Evolutionary conservation across 345 rosid genomes (phyloP), one percentile per base, ranked within the genome.

Genomic region (Moricandia moricandioides): DNA sequence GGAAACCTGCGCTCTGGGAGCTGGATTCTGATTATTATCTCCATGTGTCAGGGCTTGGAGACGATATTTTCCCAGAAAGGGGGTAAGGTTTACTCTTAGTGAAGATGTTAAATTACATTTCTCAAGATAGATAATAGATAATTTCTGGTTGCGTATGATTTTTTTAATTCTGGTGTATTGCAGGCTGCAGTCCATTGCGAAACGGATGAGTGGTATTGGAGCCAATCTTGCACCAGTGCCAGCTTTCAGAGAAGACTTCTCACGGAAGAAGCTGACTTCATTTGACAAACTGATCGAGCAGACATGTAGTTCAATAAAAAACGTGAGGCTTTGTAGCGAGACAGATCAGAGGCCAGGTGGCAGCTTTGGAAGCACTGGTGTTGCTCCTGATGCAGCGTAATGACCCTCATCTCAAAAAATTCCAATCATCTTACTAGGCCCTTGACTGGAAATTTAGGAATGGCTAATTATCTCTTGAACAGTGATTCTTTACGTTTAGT

Each of bases 311-410:
- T 80, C 87, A 11, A 88, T 96, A 76, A 96, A 83, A 81, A 87
- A 92, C 83, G 99, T 96, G 52, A 87, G 99, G 75, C 88, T 96
- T 68, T 90, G 85, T 71, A 71, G 92, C 70, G 99, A 92, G 60
- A 89, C 86, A 45, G 96, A 88, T 82, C 94, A 86, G 80, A 89
- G 86, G 74, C 91, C 88, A 11, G 94, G 93, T 73, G 90, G 98
- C 81, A 77, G 77, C 81, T 68, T 83, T 4, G 98, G 88, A 72
- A 86, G 77, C 82, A 81, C 83, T 65, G 85, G 99, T 68, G 98
- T 96, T 80, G 99, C 99, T 63, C 99, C 98, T 80, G 99, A 96
- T 86, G 99, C 99, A 88, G 98, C 96, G 98, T 96, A 89, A 86
- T 66, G 72, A 70, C 71, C 76, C 64, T 69, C 56, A 10, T 12